A percentile compares a stretch with the other conserved stretches of the same genome.
Evolutionary conservation across 2,329 filamentous ascomycete species (phyloP).

Genomic region (Paecilomyces niveus): DNA sequence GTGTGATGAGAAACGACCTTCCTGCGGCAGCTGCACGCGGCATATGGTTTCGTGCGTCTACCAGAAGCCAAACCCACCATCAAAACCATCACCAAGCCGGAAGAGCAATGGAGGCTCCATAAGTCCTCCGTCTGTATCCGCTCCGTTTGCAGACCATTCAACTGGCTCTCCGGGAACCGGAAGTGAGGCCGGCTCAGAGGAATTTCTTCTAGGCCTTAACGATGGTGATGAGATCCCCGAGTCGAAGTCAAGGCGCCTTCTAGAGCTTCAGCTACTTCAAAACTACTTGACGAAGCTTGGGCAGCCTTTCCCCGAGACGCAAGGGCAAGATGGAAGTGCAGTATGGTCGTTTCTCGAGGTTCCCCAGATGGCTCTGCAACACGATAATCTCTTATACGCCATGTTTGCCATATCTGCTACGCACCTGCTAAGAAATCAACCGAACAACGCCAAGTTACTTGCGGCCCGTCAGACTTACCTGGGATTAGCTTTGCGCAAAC

Average conservation of each 20-base stretch:
- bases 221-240: not conserved
- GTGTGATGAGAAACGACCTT: constrained; percentile 1
- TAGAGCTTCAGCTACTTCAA: not conserved
- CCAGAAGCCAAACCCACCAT: not conserved
- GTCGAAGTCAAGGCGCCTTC: not conserved
- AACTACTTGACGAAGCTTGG: not conserved
- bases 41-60: not conserved
- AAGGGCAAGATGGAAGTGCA: not conserved
- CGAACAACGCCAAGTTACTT: not conserved
- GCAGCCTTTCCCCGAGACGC: not conserved
- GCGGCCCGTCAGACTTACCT: not conserved
- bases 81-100: not conserved
- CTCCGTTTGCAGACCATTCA: not conserved
- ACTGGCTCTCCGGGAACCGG: not conserved
- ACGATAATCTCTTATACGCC: not conserved
- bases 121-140: not conserved
- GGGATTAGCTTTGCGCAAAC: not conserved
- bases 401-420: not conserved
- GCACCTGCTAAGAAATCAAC: not conserved
- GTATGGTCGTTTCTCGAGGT: not conserved
- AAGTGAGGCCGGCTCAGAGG: not conserved
- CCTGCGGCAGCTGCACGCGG: not conserved
- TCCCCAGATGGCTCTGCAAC: not conserved
- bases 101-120: not conserved
- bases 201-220: not conserved